A percentile compares a stretch with the other conserved stretches of the same genome.
Evolutionary conservation across 2,329 filamentous ascomycete species (phyloP).

Genomic region (Ophiostoma sp.): DNA sequence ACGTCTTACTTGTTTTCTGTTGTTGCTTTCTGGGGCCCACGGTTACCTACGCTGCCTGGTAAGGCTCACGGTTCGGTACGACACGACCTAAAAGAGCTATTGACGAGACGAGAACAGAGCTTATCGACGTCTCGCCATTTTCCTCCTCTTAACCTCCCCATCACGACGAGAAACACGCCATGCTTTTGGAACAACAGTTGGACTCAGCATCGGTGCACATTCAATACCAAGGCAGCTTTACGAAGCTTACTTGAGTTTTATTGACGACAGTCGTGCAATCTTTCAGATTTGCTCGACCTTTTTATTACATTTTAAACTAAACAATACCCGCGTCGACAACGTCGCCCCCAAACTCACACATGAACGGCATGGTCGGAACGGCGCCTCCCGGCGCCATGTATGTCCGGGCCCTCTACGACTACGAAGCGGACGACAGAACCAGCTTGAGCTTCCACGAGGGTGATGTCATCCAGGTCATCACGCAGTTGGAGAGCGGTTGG

Average conservation of each 20-base stretch:
- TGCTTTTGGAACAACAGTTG: conserved; percentile 56
- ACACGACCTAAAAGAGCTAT: neutral
- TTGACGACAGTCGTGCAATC: neutral
- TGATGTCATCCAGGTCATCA: conserved; percentile 97
- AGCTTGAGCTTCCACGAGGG: conserved; percentile 96
- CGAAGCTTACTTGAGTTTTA: conserved; percentile 7
- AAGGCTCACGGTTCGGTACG: neutral
- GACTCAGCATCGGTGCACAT: conserved; percentile 44
- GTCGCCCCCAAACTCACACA: conserved; percentile 35
- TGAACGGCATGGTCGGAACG: conserved; percentile 63
- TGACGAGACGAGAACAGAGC: neutral
- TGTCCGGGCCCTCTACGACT: conserved; percentile 94
- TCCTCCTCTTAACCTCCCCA: neutral
- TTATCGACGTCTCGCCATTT: neutral
- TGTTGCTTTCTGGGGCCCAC: neutral
- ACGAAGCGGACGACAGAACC: conserved; percentile 94
- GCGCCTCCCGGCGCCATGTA: conserved; percentile 73
- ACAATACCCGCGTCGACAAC: neutral
- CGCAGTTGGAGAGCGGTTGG: conserved; percentile 96
- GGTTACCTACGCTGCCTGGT: neutral
- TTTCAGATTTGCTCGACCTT: neutral
- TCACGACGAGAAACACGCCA: conserved; percentile 42
- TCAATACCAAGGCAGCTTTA: conserved; percentile 16
- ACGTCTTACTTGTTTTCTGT: neutral
- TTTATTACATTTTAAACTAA: neutral